phyloP scores from a whole-genome alignment of 805 yeast species.

The Cyberlindnera xylosilytica region DNA sequence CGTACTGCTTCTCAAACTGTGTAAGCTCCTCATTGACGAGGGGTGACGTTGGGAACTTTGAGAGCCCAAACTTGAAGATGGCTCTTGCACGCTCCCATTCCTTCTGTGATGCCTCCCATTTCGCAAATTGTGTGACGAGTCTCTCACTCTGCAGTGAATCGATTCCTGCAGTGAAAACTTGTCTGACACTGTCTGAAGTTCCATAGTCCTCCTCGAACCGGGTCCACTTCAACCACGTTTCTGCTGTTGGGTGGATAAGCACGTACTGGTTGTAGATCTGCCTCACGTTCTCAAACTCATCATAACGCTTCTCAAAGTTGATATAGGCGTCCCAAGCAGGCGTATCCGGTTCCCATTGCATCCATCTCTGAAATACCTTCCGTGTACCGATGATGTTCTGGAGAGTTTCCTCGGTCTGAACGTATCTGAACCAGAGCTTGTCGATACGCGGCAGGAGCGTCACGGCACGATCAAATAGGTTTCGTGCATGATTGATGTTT shows the following conservation, averaged over 20 bases:
- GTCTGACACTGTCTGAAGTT: conserved; percentile 44
- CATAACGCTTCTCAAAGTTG: conserved; percentile 68
- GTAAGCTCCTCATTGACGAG: conserved; percentile 32
- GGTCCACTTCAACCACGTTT: conserved; percentile 75
- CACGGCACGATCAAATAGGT: conserved; percentile 75
- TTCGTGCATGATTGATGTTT: conserved; percentile 85
- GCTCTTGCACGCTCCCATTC: conserved; percentile 46
- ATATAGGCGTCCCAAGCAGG: conserved; percentile 76
- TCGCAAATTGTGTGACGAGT: conserved; percentile 54
- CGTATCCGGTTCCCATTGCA: conserved; percentile 65
- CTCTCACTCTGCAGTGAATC: conserved; percentile 45
- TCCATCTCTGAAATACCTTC: conserved; percentile 73
- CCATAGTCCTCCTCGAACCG: conserved; percentile 62
- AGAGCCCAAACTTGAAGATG: conserved; percentile 27
- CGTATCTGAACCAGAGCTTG: conserved; percentile 83
- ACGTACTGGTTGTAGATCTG: conserved; percentile 56
- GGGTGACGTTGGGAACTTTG: conserved; percentile 39
- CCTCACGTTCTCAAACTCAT: conserved; percentile 55
- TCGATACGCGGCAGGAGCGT: conserved; percentile 72
- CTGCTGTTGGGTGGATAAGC: conserved; percentile 45
- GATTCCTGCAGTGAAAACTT: conserved; percentile 63
- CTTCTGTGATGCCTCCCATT: conserved; percentile 60
- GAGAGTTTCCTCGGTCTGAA: conserved; percentile 77
- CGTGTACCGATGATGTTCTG: conserved; percentile 62
- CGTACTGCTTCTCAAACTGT: conserved; percentile 64